Evolutionary conservation across 2,329 filamentous ascomycete species (phyloP).

Genomic region (Zopfia rhizophila): DNA sequence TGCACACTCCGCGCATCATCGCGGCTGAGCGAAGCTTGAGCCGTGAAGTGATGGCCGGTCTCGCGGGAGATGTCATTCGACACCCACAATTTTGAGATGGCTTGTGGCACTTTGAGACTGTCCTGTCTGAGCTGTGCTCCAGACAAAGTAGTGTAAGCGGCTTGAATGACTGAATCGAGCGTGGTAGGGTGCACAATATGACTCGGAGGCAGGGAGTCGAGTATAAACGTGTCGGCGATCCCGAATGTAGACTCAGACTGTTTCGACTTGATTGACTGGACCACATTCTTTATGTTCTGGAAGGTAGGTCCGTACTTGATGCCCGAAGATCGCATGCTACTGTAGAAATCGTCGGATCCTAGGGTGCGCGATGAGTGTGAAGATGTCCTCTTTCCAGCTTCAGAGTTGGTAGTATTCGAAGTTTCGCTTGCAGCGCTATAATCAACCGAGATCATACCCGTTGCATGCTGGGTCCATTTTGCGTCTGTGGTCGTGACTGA

Average conservation of each 20-base stretch:
- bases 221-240: too few species aligned
- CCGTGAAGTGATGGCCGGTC: constrained; percentile 3
- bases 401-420: not conserved
- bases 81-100: constrained; percentile 12
- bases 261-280: constrained; percentile 1
- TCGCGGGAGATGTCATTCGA: constrained; percentile 1
- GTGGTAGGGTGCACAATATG: constrained; percentile 18
- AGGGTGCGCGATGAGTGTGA: too few species aligned
- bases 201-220: too few species aligned
- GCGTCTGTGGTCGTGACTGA: constrained; percentile 18
- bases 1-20: constrained; percentile 29
- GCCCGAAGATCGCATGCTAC: too few species aligned
- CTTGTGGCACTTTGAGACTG: constrained; percentile 11
- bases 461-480: constrained; percentile 28
- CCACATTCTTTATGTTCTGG: constrained; percentile 13
- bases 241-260: constrained; percentile 6
- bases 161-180: constrained; percentile 16
- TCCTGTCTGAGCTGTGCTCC: not conserved
- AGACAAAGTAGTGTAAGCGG: constrained; percentile 5
- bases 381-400: too few species aligned
- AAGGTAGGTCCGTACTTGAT: constrained; percentile 27
- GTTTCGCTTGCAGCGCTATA: not conserved
- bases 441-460: constrained; percentile 18
- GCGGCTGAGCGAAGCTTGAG: constrained; percentile 4
- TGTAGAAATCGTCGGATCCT: too few species aligned